phyloP scores from a whole-genome alignment of 2,329 filamentous ascomycete species.

The Talaromyces sp. region DNA sequence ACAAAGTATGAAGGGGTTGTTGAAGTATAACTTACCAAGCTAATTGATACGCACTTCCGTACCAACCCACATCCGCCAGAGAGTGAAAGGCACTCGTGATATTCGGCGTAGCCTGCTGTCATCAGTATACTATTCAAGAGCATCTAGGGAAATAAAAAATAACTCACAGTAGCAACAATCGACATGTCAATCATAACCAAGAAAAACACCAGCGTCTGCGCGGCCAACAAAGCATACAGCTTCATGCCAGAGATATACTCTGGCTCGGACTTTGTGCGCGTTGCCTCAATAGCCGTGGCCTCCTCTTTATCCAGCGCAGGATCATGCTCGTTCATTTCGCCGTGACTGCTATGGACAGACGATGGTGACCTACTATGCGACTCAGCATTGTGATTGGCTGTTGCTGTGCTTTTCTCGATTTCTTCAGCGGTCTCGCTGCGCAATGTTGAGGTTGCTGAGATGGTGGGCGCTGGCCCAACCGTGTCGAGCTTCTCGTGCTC shows the following conservation, averaged over 20 bases:
- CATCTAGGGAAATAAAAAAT: not conserved
- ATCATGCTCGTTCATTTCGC: not conserved
- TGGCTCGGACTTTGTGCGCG: constrained; percentile 4
- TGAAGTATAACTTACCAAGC: constrained; percentile 18
- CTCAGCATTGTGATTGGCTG: not conserved
- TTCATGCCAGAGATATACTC: constrained; percentile 15
- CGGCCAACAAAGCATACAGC: constrained; percentile 22
- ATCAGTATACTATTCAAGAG: not conserved
- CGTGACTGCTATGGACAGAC: not conserved
- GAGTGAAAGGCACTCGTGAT: constrained; percentile 37
- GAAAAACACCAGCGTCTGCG: constrained; percentile 41
- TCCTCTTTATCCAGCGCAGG: not conserved
- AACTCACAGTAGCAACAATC: constrained; percentile 47
- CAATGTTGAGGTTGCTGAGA: constrained; percentile 3
- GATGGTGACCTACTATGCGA: not conserved
- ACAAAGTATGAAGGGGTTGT: not conserved
- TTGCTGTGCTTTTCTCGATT: not conserved
- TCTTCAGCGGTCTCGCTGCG: not conserved
- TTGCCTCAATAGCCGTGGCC: constrained; percentile 1
- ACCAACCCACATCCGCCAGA: constrained; percentile 23
- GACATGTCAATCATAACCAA: constrained; percentile 49
- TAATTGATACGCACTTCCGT: constrained; percentile 29
- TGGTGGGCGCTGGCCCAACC: too few relatives aligned
- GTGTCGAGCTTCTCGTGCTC: not conserved
- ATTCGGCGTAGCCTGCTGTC: constrained; percentile 38